These are phyloP conservation scores for Rhipidocladum racemiflorum DNA, from an alignment of 176 grass and related monocot genomes.

Conservation along the genomic window DNA sequence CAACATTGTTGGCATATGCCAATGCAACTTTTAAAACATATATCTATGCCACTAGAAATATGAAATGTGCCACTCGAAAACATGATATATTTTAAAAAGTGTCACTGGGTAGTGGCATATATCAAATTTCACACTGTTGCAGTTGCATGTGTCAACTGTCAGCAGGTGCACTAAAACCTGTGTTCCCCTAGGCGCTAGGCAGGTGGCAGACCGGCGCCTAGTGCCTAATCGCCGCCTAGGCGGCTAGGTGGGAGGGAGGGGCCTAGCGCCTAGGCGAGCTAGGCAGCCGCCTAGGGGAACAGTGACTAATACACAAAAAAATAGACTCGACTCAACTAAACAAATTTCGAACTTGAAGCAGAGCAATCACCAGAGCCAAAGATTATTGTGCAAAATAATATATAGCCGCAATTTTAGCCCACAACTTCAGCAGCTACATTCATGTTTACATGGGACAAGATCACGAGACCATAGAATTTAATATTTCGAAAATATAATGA, in stretches of 20 bases:
- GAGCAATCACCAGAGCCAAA: not conserved
- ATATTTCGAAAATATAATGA: not conserved
- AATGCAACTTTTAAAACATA: not conserved
- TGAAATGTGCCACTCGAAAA: not conserved
- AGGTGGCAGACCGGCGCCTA: no score
- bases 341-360: not conserved
- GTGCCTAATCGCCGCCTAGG: no score
- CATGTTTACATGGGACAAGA: slow-evolving; percentile 12
- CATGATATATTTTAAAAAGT: not conserved
- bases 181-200: no score
- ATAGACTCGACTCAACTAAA: not conserved
- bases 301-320: not conserved
- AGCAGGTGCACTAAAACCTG: not conserved
- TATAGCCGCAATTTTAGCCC: not conserved
- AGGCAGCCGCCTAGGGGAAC: no score
- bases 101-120: not conserved
- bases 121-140: slow-evolving; percentile 2
- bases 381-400: not conserved
- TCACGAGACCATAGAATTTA: not conserved
- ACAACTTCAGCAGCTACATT: slow-evolving; percentile 8
- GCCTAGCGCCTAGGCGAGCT: no score
- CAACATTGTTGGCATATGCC: not conserved
- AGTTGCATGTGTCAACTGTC: not conserved
- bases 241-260: no score
- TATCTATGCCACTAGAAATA: not conserved